Evolutionary conservation across 148 eudicot genomes (phyloP), one percentile per base, ranked within the genome.

Genomic region (Gaultheria prostrata): DNA sequence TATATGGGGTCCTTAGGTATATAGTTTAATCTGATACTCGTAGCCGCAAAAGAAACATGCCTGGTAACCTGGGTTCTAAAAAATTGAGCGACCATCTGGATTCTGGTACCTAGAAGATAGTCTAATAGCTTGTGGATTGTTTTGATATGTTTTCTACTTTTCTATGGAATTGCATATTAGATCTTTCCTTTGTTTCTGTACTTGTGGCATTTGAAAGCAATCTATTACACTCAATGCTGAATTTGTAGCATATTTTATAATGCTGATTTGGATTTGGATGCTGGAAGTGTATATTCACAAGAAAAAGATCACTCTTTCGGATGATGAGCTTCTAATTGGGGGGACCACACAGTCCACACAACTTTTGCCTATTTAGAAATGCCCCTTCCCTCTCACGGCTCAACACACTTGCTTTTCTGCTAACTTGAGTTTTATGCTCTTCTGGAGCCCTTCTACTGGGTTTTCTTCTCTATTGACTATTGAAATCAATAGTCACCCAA

Each of bases 241-340:
- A 73, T 86, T 26, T 74, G 72, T 39, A 51, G 65, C 20, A 1
- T 10, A 15, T 71, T 74, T 4, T 24, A 11, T 48, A 78, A 8
- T 65, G 71, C 33, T 65, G 71, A 65, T 28, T 65, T 26, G 30
- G 5, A 12, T 65, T 26, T 28, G 20, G 39, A 67, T 67, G 72
- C 43, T 78, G 80, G 32, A 33, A 82, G 35, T 72, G 83, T 43
- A 63, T 67, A 80, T 83, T 54, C 59, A 28, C 81, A 49, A 61
- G 50, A 73, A 63, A 80, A 51, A 54, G 21, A 63, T 65, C 80
- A 43, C 80, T 48, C n/a, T 61, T 70, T 82, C 28, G 76, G 45
- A 76, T 76, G 81, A 65, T 51, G 56, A 65, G 86, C 63, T 79
- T 83, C 35, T 65, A 39, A 59, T 69, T 73, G 54, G 78, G 83